Evolutionary conservation across 2,329 filamentous ascomycete species (phyloP), one percentile per base, ranked within the genome.

Genomic region (Xylaria sp.): DNA sequence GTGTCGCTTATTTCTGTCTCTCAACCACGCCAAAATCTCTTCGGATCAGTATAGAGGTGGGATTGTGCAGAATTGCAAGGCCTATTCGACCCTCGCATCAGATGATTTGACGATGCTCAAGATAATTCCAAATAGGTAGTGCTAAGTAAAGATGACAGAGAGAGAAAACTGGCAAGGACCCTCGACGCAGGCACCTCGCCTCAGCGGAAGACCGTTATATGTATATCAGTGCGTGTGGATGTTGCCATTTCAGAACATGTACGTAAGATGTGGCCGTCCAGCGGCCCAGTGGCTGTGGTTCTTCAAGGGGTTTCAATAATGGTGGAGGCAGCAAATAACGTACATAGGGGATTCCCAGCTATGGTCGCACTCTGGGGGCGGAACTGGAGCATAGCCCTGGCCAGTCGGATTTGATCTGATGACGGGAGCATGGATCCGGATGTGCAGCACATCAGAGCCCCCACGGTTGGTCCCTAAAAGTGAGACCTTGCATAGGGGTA

Each of bases 111-210:
- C 15, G 22, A 56, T 20, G 17, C 13, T 53, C 3, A 9, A 38
- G 36, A 20, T 6, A n/a, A 42, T 55, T 39, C n/a, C n/a, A n/a
- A 33, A 54, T 38, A n/a, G n/a, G n/a, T n/a, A n/a, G 17, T 13
- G 50, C 45, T 9, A 20, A 45, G 33, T 45, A 51, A 33, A 51
- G 49, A 33, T 25, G 20, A 47, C 22, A 42, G 33, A n/a, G 33
- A n/a, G 33, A 55, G 36, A 36, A 27, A 39, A 39, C 33, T 11
- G 11, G 27, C 20, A 59, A 57, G 38, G 22, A 31, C n/a, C 3
- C 22, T 50, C 33, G 49, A 67, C 49, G 65, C 65, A 67, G 55
- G 65, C 65, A 67, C 65, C 29, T 60, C 65, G 65, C 60, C 65
- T 51, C 60, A 38, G 25, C 53, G 15, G 15, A 47, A 27, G 38